phyloP scores from a whole-genome alignment of 129 eudicot genomes.

The Centrapalus pauciflorus region DNA sequence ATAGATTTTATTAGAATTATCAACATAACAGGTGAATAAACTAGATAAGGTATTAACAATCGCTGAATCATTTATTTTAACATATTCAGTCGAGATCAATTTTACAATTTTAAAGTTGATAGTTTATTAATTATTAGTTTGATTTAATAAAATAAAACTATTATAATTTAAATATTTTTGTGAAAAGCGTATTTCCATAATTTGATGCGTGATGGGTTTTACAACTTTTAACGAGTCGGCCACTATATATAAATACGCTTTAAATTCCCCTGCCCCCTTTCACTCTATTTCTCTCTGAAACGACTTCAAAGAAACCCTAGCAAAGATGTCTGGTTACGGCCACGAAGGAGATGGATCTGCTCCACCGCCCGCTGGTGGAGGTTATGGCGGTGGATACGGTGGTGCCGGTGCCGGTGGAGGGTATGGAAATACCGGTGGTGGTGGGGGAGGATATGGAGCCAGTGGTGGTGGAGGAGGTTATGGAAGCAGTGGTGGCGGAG shows the following conservation, averaged over 20 bases:
- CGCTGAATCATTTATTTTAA: too few relatives aligned
- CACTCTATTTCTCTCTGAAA: conserved; percentile 7
- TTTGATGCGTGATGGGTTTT: conserved; percentile 19
- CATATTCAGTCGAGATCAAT: too few relatives aligned
- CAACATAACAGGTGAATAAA: too few relatives aligned
- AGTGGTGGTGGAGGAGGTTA: conserved; percentile 36
- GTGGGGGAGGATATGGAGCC: conserved; percentile 37
- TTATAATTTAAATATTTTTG: too few relatives aligned
- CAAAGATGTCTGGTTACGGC: conserved; percentile 64
- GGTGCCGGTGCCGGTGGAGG: conserved; percentile 40
- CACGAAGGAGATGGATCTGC: conserved; percentile 69
- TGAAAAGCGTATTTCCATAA: too few relatives aligned
- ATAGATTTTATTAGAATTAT: too few relatives aligned
- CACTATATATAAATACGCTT: conserved; percentile 23
- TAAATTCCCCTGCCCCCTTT: conserved; percentile 5
- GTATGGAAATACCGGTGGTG: conserved; percentile 36
- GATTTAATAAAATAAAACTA: too few relatives aligned
- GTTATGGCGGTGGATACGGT: conserved; percentile 40
- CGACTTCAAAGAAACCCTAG: conserved; percentile 38
- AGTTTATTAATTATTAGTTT: too few relatives aligned
- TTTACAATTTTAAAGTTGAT: too few relatives aligned
- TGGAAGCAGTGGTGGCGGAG: conserved; percentile 34
- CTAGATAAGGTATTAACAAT: too few relatives aligned
- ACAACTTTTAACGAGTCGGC: conserved; percentile 25
- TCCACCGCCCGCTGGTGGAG: conserved; percentile 57